Evolutionary conservation across 2,329 filamentous ascomycete species (phyloP), one percentile per base, ranked within the genome.

Genomic region (Knufia petricola): DNA sequence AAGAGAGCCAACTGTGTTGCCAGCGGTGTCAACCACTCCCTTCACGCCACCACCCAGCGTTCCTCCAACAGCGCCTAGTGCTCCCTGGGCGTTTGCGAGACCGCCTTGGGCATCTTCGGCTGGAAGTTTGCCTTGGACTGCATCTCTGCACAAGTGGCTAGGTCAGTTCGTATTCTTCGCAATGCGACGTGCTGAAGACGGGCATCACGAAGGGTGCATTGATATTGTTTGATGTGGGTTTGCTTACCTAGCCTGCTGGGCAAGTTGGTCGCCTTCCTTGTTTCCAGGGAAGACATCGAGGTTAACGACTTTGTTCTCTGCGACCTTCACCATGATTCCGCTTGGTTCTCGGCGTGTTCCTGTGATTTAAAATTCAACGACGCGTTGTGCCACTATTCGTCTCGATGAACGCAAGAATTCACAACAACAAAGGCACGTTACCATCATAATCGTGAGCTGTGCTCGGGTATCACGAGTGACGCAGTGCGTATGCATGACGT

Each of bases 281-380:
- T 56, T 48, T 24, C 52, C 54, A 21, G 54, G 54, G 37, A 56
- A 46, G 17, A 56, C n/a, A 23, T 56, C 53, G 31, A 56, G 50
- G 37, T 56, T 52, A 32, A 56, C 43, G 4, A 56, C 52, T 38
- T 52, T 47, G 50, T 56, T 56, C 37, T 56, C 54, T 42, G 51
- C 50, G 13, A 55, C 54, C 40, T 56, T 56, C 45, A 56, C 54
- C 54, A 56, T 55, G 4, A 28, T 79, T 32, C n/a, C 30, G n/a
- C 26, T 28, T 28, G 26, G 26, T 12, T 28, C 34, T n/a, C n/a
- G 6, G 6, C 4, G 7, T 37, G n/a, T 4, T 37, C 7, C 13
- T 7, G 13, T n/a, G 6, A 7, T 37, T 37, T 15, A n/a, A n/a
- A 37, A 37, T 6, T 15, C 30, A 32, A 8, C 8, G n/a, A 32